Evolutionary conservation across 495 filamentous ascomycete genomes (phyloP).

Genomic region (Ramalina intermedia): DNA sequence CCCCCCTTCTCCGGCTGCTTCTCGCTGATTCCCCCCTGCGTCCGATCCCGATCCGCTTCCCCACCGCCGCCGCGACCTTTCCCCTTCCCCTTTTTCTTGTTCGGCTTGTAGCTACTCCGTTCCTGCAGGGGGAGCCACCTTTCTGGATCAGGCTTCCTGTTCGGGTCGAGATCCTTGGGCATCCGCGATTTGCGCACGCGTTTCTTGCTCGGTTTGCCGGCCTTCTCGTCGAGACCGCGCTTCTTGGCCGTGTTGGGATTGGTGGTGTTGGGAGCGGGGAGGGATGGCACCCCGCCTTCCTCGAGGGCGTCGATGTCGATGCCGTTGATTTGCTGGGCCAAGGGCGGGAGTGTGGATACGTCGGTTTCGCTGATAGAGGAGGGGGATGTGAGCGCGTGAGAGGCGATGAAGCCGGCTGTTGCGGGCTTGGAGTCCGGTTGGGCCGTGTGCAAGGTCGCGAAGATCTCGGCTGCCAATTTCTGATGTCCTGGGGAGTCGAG

Average conservation of each 20-base stretch:
- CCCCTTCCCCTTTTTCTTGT: constrained; percentile 83
- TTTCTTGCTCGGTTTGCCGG: constrained; percentile 35
- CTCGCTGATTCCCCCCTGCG: constrained; percentile 68
- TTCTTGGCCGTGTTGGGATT: constrained; percentile 34
- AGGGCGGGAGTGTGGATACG: constrained; percentile 39
- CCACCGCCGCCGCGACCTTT: constrained; percentile 31
- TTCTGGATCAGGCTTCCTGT: constrained; percentile 73
- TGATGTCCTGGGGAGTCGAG: constrained; percentile 64
- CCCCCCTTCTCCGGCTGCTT: constrained; percentile 52
- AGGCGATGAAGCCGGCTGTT: constrained; percentile 69
- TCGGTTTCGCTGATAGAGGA: constrained; percentile 45
- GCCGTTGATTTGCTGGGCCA: constrained; percentile 48
- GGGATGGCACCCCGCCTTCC: constrained; percentile 56
- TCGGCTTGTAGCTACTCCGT: constrained; percentile 74
- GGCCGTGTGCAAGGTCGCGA: constrained; percentile 47
- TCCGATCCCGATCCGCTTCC: constrained; percentile 34
- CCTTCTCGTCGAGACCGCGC: constrained; percentile 37
- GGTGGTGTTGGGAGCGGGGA: constrained; percentile 25
- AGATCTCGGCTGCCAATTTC: constrained; percentile 54
- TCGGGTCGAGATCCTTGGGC: constrained; percentile 63
- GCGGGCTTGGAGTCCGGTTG: constrained; percentile 50
- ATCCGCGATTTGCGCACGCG: constrained; percentile 52
- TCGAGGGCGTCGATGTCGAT: constrained; percentile 60
- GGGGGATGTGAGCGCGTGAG: constrained; percentile 48
- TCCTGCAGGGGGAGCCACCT: constrained; percentile 86